Conservation (phyloP, 495 filamentous ascomycete genomes). For the Aspergillus ostianus region DNA sequence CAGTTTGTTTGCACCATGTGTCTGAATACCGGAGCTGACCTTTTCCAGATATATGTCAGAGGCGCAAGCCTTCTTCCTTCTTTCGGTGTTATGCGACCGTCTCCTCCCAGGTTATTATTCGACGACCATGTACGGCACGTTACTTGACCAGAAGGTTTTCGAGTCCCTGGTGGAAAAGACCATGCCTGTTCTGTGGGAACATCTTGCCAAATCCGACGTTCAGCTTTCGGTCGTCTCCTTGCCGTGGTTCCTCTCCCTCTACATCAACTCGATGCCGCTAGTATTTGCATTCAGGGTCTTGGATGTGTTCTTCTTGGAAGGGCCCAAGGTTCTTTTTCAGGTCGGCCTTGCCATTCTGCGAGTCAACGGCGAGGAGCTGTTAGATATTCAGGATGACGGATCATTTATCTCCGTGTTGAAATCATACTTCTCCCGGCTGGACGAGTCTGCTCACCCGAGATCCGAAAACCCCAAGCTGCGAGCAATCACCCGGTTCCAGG, state of each 20-base stretch:
- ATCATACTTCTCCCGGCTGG: conserved; percentile 86
- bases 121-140: conserved; percentile 96
- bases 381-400: conserved; percentile 95
- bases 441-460: conserved; percentile 93
- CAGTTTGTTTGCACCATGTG: background rate
- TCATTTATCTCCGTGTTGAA: conserved; percentile 96
- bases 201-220: conserved; percentile 90
- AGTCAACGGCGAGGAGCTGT: conserved; percentile 95
- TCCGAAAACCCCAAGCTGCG: conserved; percentile 91
- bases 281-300: conserved; percentile 95
- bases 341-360: conserved; percentile 91
- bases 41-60: conserved; percentile 85
- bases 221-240: conserved; percentile 98
- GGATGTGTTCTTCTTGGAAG: conserved; percentile 97
- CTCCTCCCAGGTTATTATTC: conserved; percentile 96
- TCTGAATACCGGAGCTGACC: conserved; percentile 20
- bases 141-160: conserved; percentile 95
- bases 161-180: conserved; percentile 96
- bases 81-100: conserved; percentile 89
- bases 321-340: conserved; percentile 95
- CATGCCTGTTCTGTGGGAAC: conserved; percentile 98
- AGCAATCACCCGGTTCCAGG: conserved; percentile 92
- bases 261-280: conserved; percentile 98
- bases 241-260: conserved; percentile 96
- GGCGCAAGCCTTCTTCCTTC: conserved; percentile 89